Evolutionary conservation across 2,329 filamentous ascomycete species (phyloP).

Genomic region (Ophiocordyceps robertsii): DNA sequence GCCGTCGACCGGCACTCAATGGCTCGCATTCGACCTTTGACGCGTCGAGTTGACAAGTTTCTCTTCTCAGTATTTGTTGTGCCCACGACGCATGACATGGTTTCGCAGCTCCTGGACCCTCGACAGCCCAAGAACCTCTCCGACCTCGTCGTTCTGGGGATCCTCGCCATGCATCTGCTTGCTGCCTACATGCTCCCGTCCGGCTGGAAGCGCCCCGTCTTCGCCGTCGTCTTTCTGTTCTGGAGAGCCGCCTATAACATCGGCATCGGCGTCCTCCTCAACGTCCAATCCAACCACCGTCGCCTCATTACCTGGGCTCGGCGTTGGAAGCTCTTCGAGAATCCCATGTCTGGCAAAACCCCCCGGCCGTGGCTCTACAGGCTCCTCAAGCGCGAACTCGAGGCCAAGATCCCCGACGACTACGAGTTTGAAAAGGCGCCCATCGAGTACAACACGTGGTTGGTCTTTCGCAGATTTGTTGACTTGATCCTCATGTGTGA

Average conservation of each 20-base stretch:
- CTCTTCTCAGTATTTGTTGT: slow-evolving; percentile 70
- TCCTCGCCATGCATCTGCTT: slow-evolving; percentile 63
- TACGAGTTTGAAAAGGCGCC: slow-evolving; percentile 89
- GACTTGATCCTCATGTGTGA: slow-evolving; percentile 98
- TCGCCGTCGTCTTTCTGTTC: slow-evolving; percentile 75
- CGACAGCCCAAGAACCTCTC: slow-evolving; percentile 91
- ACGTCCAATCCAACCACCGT: slow-evolving; percentile 80
- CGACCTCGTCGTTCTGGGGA: slow-evolving; percentile 65
- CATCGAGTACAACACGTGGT: slow-evolving; percentile 98
- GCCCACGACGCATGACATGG: slow-evolving; percentile 96
- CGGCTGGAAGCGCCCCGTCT: slow-evolving; percentile 57
- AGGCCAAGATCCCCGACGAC: slow-evolving; percentile 87
- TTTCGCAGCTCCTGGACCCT: slow-evolving; percentile 89
- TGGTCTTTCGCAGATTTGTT: slow-evolving; percentile 87
- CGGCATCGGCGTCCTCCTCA: slow-evolving; percentile 81
- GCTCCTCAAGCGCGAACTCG: slow-evolving; percentile 76
- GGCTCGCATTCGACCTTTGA: background rate
- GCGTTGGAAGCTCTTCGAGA: slow-evolving; percentile 74
- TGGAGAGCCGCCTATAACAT: slow-evolving; percentile 90
- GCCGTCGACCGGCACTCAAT: slow-evolving; percentile 17
- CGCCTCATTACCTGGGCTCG: slow-evolving; percentile 79
- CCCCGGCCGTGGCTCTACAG: slow-evolving; percentile 71
- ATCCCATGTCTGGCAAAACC: slow-evolving; percentile 68
- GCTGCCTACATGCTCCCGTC: slow-evolving; percentile 61
- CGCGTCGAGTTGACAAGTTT: background rate